These are phyloP conservation scores for Torulaspora franciscae DNA, from an alignment of 805 yeast genomes.

Conservation along the genomic window DNA sequence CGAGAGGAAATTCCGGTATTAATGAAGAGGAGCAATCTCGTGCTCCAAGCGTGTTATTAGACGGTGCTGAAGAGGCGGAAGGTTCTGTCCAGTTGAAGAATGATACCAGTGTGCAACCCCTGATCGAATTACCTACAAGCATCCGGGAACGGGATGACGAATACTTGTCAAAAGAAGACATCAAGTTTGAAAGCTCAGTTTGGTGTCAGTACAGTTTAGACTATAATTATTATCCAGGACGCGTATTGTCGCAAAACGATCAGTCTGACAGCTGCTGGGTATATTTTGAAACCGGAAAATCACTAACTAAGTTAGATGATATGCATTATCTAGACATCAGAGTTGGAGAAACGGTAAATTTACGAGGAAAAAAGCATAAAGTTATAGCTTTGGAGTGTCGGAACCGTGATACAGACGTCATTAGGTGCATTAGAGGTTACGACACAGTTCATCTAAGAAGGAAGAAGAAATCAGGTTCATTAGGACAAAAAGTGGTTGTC, in stretches of 20 bases:
- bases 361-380: conserved; percentile 36
- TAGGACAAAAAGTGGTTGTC: conserved; percentile 18
- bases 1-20: background rate
- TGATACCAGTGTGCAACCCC: background rate
- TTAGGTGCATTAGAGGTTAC: conserved; percentile 59
- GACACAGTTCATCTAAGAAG: conserved; percentile 43
- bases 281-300: conserved; percentile 21
- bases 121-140: conserved; percentile 1
- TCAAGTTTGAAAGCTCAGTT: conserved; percentile 39
- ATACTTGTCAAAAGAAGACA: conserved; percentile 28
- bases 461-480: conserved; percentile 20
- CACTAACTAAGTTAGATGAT: conserved; percentile 25
- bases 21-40: background rate
- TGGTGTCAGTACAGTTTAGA: conserved; percentile 51
- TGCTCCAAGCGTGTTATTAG: background rate
- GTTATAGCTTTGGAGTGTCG: conserved; percentile 45
- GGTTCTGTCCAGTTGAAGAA: background rate
- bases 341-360: conserved; percentile 50
- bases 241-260: conserved; percentile 30
- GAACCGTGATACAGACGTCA: conserved; percentile 22
- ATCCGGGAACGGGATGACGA: conserved; percentile 12
- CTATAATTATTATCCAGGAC: conserved; percentile 47
- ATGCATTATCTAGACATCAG: conserved; percentile 48
- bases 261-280: conserved; percentile 16
- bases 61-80: conserved; percentile 1